Base-by-base conservation (phyloP, 2,329 filamentous ascomycete species). In the Fusarium subtropicale region DNA sequence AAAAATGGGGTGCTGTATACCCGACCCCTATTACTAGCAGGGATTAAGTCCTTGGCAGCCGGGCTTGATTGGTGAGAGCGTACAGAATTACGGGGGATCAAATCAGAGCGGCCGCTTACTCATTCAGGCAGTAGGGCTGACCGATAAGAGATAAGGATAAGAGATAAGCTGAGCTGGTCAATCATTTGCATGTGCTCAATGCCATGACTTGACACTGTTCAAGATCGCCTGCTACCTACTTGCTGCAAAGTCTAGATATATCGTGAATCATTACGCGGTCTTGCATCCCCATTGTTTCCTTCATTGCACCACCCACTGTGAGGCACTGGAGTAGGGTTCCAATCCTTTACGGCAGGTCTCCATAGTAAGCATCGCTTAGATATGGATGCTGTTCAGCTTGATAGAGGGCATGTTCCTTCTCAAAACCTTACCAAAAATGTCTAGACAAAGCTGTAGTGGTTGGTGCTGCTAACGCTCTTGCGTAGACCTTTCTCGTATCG, bases 41-140 rank as follows among this genome's bases (percentile, higher is more conserved):
- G 47, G 45, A 12, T 16, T 39, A 30, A 18, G 13, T 36, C n/a
- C 52, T 64, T 47, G 42, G 58, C 44, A 45, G 18, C 9, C 18
- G 31, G 22, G 18, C 9, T 26, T n/a, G 7, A 66, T 66, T 66
- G 62, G 62, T 45, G 44, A 22, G 13, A 10, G 13, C 38, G 47
- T 59, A 64, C 30, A 24, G 8, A 33, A 9, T 15, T 42, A 26
- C 31, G 31, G 44, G 26, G 44, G 51, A 26, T 15, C 6, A 18
- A 24, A 13, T 30, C 22, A 15, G 22, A 18, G 31, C 11, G 26
- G 26, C 26, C 16, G 46, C 22, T 57, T 16, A 30, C 22, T 36
- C n/a, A 38, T 26, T 34, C 33, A 9, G 22, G 31, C 33, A 51
- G 30, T 64, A 64, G 31, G 60, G 41, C 60, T 63, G 57, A 62